Conservation (phyloP, 352 stramenopile species). For the Globisporangium recalcitrans region DNA sequence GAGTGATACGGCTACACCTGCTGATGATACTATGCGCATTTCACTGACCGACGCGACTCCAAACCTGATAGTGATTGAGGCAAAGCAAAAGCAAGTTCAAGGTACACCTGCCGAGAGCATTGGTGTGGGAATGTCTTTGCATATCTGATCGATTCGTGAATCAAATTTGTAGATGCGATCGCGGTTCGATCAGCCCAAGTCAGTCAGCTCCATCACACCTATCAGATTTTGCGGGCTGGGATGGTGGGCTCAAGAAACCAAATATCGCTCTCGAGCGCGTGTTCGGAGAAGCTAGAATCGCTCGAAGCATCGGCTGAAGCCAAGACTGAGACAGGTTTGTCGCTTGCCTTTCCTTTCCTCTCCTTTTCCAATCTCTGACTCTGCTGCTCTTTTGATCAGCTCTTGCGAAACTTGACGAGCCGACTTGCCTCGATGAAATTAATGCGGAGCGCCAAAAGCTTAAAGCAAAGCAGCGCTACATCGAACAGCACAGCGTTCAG, state of each 20-base stretch:
- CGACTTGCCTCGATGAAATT: constrained; percentile 19
- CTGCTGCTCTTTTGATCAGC: not conserved
- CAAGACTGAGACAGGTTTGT: constrained; percentile 20
- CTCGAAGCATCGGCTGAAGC: constrained; percentile 14
- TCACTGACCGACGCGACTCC: constrained; percentile 2
- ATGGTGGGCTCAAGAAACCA: constrained; percentile 33
- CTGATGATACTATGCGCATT: not conserved
- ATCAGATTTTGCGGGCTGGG: constrained; percentile 24
- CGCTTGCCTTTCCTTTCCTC: not conserved
- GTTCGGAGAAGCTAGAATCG: constrained; percentile 20
- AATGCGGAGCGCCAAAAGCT: constrained; percentile 36
- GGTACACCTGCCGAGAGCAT: constrained; percentile 14
- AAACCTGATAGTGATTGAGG: constrained; percentile 29
- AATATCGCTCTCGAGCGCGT: constrained; percentile 20
- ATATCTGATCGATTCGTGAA: not conserved
- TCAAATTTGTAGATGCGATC: constrained; percentile 26
- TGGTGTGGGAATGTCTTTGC: not conserved
- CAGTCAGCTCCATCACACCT: constrained; percentile 21
- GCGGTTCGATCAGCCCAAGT: constrained; percentile 30
- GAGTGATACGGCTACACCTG: not conserved
- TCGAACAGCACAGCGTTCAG: constrained; percentile 37
- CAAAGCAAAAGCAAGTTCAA: constrained; percentile 35
- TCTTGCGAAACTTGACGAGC: constrained; percentile 16
- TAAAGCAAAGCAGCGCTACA: constrained; percentile 36
- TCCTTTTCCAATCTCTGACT: not conserved